Evolutionary conservation across 768 basidiomycete genomes (phyloP).

Genomic region (Astraeus odoratus): DNA sequence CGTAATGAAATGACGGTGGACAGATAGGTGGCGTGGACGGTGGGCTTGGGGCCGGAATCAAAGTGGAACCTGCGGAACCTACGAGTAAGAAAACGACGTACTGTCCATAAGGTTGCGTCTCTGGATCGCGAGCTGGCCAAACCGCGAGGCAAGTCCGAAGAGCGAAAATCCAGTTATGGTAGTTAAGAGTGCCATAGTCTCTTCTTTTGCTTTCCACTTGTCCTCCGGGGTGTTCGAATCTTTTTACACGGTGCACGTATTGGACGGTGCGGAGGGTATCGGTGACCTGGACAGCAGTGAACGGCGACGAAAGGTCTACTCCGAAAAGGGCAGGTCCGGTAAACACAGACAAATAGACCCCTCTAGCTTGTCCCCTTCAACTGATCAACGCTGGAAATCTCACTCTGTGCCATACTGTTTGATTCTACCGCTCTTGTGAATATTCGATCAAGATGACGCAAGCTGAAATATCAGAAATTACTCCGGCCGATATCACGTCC

Average conservation of each 20-base stretch:
- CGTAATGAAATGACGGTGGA: neutral
- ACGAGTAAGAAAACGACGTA: slow-evolving; percentile 36
- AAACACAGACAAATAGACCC: slow-evolving; percentile 23
- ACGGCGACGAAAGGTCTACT: slow-evolving; percentile 3
- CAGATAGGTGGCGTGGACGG: neutral
- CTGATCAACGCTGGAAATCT: too few species aligned
- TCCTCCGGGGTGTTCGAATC: too few species aligned
- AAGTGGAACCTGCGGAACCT: neutral
- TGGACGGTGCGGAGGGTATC: slow-evolving; percentile 1
- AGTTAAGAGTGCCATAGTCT: slow-evolving; percentile 54
- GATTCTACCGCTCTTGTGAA: too few species aligned
- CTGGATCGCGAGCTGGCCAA: slow-evolving; percentile 86
- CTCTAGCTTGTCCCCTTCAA: too few species aligned
- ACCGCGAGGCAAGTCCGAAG: slow-evolving; percentile 76
- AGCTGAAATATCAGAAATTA: neutral
- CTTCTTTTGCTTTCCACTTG: neutral
- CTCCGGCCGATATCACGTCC: neutral
- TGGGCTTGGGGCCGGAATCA: neutral
- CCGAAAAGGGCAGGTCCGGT: slow-evolving; percentile 10
- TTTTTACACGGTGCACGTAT: too few species aligned
- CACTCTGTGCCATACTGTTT: neutral
- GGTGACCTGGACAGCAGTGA: too few species aligned
- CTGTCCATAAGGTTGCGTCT: slow-evolving; percentile 73
- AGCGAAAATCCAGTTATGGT: slow-evolving; percentile 73
- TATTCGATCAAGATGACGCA: slow-evolving; percentile 12